Conservation (phyloP, 768 basidiomycete species). For the Imleria badia region DNA sequence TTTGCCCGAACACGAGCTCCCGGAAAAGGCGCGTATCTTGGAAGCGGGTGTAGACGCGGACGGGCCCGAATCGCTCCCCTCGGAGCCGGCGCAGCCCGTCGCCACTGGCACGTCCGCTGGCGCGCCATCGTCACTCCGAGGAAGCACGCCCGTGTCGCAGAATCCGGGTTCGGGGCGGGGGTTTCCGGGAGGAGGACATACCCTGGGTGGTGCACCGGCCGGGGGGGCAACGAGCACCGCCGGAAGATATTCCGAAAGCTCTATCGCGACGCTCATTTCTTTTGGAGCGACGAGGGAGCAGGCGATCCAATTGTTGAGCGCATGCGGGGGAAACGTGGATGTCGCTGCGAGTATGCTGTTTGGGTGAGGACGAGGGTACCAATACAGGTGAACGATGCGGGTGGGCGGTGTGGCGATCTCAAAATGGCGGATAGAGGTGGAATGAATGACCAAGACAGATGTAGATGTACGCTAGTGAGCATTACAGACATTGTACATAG, state of each 20-base stretch:
- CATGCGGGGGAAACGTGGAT: conserved; percentile 84
- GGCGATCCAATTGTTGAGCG: conserved; percentile 74
- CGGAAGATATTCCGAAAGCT: conserved; percentile 57
- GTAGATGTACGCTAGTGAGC: not conserved
- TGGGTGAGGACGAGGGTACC: conserved; percentile 34
- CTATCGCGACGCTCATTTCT: conserved; percentile 65
- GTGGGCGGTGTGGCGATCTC: not conserved
- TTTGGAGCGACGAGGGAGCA: conserved; percentile 77
- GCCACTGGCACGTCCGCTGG: conserved; percentile 22
- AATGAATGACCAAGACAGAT: not conserved
- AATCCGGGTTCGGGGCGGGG: conserved; percentile 43
- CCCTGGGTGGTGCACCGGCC: conserved; percentile 49
- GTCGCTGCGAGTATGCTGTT: conserved; percentile 88
- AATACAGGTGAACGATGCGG: not conserved
- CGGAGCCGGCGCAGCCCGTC: conserved; percentile 7
- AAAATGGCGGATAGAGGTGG: not conserved
- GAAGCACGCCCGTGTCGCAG: conserved; percentile 17
- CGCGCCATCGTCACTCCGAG: conserved; percentile 5
- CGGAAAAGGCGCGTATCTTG: conserved; percentile 65
- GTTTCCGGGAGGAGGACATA: conserved; percentile 73
- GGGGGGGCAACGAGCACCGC: conserved; percentile 38
- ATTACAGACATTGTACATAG: conserved; percentile 1
- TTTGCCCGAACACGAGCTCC: conserved; percentile 92
- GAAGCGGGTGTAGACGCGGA: conserved; percentile 34
- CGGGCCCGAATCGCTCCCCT: conserved; percentile 18